These are phyloP conservation scores for Selaginella tamariscina DNA, from an alignment of 75 land plant species.

Conservation along the genomic window DNA sequence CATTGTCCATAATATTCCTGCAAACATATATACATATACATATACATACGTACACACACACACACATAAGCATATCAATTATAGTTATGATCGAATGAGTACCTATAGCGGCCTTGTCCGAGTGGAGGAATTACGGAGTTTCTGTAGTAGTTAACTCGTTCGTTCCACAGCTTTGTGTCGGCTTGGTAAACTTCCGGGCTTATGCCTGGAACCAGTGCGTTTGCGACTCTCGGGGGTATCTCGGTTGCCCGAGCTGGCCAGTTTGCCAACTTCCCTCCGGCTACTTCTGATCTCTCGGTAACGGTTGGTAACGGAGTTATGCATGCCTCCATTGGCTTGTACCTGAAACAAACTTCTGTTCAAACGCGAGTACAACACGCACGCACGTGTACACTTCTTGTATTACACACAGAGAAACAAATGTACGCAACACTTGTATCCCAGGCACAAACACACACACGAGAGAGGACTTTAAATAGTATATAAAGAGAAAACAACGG, in stretches of 20 bases:
- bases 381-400: too few species aligned
- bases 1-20: too few species aligned
- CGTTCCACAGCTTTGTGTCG: slow-evolving; percentile 58
- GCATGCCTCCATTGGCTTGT: slow-evolving; percentile 75
- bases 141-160: slow-evolving; percentile 64
- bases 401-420: too few species aligned
- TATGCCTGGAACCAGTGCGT: slow-evolving; percentile 54
- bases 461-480: too few species aligned
- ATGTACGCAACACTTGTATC: too few species aligned
- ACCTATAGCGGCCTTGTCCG: slow-evolving; percentile 60
- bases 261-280: slow-evolving; percentile 50
- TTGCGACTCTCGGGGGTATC: slow-evolving; percentile 67
- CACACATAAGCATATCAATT: too few species aligned
- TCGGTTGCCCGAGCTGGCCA: slow-evolving; percentile 61
- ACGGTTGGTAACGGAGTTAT: slow-evolving; percentile 54
- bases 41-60: too few species aligned
- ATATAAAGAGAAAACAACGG: too few species aligned
- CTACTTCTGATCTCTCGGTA: slow-evolving; percentile 33
- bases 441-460: too few species aligned
- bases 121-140: slow-evolving; percentile 34
- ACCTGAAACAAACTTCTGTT: slow-evolving; percentile 30
- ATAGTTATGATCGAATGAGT: slow-evolving; percentile 84
- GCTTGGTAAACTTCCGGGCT: slow-evolving; percentile 42
- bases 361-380: not conserved
- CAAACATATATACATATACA: too few species aligned